Base-by-base conservation (phyloP, 371 early-diverging fungal genomes). In the Rhizopus microsporus region DNA sequence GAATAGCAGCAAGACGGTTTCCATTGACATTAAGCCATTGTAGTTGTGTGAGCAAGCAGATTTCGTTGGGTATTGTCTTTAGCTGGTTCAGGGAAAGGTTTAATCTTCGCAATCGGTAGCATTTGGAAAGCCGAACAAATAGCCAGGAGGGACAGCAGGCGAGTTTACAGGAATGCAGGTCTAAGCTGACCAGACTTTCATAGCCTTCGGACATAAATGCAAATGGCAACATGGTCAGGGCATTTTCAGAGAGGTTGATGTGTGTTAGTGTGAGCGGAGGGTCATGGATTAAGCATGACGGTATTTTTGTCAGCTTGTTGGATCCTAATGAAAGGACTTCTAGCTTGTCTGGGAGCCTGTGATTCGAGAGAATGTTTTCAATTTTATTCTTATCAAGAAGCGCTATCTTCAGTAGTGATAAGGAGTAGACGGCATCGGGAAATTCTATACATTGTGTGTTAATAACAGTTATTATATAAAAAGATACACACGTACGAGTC, bases 11-110 rank as follows among this genome's bases (percentile, higher is more conserved):
- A 12, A 91, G 58, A 15, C 67, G 69, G 69, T 91, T 91, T 62
- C 88, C 90, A 40, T 85, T 85, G 6, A 89, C 60, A 55, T 89
- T 91, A 15, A 91, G 81, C 90, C 89, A 89, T 47, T 82, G 84
- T 7, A 91, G 49, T 13, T 72, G 67, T 9, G 51, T 68, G 7
- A 87, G 59, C 5, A 64, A 60, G 3, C 88, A 84, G 23, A 89
- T 74, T 16, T 80, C 74, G 0, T 63, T 32, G 5, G 91, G 91
- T 12, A 91, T 56, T 0, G 63, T 62, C 4, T 45, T 58, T 3
- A 89, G 65, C 7, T 72, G 62, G 56, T 89, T 89, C 66, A 86
- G 84, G 16, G 87, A 85, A 31, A 89, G 56, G 62, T 88, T 87
- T 29, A 89, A 68, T 30, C 87, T 72, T 12, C 76, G 65, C 0